Evolutionary conservation across 2,329 filamentous ascomycete genomes (phyloP), one percentile per base, ranked within the genome.

Genomic region (Sarocladium kiliense): DNA sequence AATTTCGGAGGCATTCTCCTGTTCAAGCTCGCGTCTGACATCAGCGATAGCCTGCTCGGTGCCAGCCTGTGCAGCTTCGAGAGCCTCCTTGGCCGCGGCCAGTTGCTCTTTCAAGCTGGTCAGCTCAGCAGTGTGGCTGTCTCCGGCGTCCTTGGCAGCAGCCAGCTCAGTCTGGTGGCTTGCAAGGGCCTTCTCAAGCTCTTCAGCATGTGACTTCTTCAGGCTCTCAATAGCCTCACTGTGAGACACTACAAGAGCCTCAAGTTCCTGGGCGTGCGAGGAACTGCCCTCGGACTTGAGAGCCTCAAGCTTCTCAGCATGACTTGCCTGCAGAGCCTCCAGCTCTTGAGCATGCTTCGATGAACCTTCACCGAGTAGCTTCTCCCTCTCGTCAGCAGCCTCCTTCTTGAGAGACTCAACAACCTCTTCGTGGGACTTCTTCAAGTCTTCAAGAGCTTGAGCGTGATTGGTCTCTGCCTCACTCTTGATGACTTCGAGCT

Each of bases 1-100:
- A 23, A 82, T 68, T 57, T 79, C 75, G 21, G 69, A 69, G 41
- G 75, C 71, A 64, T 78, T 71, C 62, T 70, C 72, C 34, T 71
- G 67, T 58, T 78, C 70, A 37, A 78, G 71, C 19, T 77, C 74
- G 16, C 71, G 68, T 65, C 72, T 76, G 37, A 68, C 65, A 18
- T 76, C 54, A 54, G 76, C 71, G 12, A 66, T 62, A 6, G 65
- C 61, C 59, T 75, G 66, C n/a, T 66, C 64, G 55, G 59, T 64
- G 53, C 19, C 19, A 25, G 21, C n/a, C 50, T 41, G 32, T 4
- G 32, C 50, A 7, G 36, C 7, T 34, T 67, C 64, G 14, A 49
- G 53, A 36, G 65, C 59, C 49, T 72, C 63, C 60, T 70, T 70
- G 36, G 58, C 56, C 26, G 65, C 58, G 23, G 58, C 59, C 4